Percentiles rank a stretch among this genome's conserved stretches.
phyloP scores from a whole-genome alignment of 2,329 filamentous ascomycete species.

The Hypomyces rosellus region DNA sequence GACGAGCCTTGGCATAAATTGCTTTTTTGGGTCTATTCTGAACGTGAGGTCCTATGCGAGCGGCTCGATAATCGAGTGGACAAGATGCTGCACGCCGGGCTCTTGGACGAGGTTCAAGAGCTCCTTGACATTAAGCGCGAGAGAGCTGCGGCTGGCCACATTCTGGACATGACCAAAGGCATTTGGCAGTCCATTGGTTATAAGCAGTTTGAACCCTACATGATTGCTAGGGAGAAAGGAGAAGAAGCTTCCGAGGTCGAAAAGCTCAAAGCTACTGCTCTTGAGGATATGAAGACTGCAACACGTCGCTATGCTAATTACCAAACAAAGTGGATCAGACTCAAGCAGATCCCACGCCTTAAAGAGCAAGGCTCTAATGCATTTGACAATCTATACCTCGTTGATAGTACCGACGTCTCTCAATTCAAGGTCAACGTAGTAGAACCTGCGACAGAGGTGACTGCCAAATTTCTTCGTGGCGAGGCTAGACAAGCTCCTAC shows the following conservation, averaged over 20 bases:
- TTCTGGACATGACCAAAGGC: conserved; percentile 68
- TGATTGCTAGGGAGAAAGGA: conserved; percentile 39
- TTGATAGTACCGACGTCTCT: conserved; percentile 69
- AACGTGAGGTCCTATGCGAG: conserved; percentile 58
- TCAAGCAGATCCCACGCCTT: conserved; percentile 69
- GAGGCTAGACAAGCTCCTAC: conserved; percentile 46
- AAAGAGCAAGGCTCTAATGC: conserved; percentile 45
- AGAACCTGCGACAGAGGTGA: conserved; percentile 56
- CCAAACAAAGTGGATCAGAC: conserved; percentile 80
- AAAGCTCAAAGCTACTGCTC: conserved; percentile 48
- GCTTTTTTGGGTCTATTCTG: conserved; percentile 82
- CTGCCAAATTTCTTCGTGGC: conserved; percentile 55
- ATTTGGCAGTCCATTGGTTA: conserved; percentile 98
- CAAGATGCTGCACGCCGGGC: conserved; percentile 64
- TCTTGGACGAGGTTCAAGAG: conserved; percentile 43
- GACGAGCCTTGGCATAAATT: conserved; percentile 48
- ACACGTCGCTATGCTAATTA: conserved; percentile 83
- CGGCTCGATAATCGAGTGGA: conserved; percentile 74
- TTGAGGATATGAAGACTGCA: conserved; percentile 73
- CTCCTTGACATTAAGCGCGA: conserved; percentile 37
- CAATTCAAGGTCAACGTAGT: conserved; percentile 60
- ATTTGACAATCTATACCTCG: conserved; percentile 60
- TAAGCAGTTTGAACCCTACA: conserved; percentile 78
- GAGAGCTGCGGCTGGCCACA: conserved; percentile 36
- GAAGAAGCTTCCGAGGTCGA: conserved; percentile 36